Conservation (phyloP, 805 yeast genomes). For the Wickerhamiella kazuoi region DNA sequence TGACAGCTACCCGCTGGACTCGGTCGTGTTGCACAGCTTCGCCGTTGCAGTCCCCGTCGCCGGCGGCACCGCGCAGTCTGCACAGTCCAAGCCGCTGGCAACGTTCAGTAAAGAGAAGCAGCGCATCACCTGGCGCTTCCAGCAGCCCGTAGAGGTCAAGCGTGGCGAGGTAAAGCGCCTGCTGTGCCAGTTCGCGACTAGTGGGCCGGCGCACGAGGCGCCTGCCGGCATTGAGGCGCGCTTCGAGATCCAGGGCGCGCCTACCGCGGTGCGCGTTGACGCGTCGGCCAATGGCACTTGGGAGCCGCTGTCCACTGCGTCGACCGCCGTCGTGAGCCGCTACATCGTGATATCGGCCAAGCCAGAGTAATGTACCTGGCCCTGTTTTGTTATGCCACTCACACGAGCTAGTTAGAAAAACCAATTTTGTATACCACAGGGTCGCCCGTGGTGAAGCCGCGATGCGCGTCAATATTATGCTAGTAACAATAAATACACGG, state of each 20-base stretch:
- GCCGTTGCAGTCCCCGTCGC: slow-evolving; percentile 43
- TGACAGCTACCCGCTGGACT: slow-evolving; percentile 27
- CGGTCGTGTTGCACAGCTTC: slow-evolving; percentile 37
- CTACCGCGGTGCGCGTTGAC: slow-evolving; percentile 5
- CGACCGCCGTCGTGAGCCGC: neutral
- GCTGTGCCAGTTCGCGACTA: slow-evolving; percentile 74
- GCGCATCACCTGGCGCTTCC: slow-evolving; percentile 73
- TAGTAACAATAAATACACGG: neutral
- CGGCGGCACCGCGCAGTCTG: slow-evolving; percentile 43
- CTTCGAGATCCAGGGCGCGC: slow-evolving; percentile 11
- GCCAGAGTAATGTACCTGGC: neutral
- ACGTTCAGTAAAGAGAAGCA: slow-evolving; percentile 72
- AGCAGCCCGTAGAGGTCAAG: slow-evolving; percentile 21
- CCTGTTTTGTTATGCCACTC: no score
- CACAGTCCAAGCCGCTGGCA: slow-evolving; percentile 84
- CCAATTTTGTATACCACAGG: no score
- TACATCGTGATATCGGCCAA: neutral
- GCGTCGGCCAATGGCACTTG: slow-evolving; percentile 7
- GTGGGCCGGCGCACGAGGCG: slow-evolving; percentile 51
- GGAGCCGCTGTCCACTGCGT: slow-evolving; percentile 10
- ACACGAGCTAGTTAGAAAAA: no score
- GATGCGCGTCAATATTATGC: no score
- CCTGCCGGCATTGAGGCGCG: slow-evolving; percentile 53
- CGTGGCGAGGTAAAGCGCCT: slow-evolving; percentile 41
- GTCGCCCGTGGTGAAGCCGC: no score